phyloP scores from a whole-genome alignment of 768 basidiomycete species.

The Trametes cinnabarina region DNA sequence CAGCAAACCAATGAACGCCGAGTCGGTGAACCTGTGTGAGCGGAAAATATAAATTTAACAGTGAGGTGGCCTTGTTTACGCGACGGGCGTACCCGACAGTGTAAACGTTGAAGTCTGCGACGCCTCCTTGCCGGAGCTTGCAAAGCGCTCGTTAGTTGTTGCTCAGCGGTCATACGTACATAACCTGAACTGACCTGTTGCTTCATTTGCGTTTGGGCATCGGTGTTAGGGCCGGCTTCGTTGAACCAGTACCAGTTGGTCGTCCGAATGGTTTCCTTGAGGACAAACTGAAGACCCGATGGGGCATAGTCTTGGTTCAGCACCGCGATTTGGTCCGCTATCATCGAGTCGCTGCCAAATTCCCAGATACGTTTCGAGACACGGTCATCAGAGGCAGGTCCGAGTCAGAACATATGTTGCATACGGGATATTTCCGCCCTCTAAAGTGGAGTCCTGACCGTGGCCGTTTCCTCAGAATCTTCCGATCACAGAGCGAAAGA shows the following conservation, averaged over 20 bases:
- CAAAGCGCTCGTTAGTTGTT: no score
- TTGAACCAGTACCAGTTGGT: slow-evolving; percentile 49
- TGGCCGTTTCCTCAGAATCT: background rate
- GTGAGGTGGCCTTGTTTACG: slow-evolving; percentile 31
- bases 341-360: slow-evolving; percentile 31
- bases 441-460: slow-evolving; percentile 31
- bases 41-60: background rate
- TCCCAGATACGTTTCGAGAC: no score
- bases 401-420: slow-evolving; percentile 7
- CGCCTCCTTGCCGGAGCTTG: slow-evolving; percentile 40
- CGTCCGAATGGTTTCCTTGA: slow-evolving; percentile 42
- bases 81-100: slow-evolving; percentile 46
- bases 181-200: slow-evolving; percentile 7
- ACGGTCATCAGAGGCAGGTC: background rate
- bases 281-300: slow-evolving; percentile 40
- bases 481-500: background rate
- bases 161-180: background rate
- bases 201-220: slow-evolving; percentile 49
- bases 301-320: slow-evolving; percentile 41
- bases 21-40: background rate
- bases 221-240: slow-evolving; percentile 35
- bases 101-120: slow-evolving; percentile 47
- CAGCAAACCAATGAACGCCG: slow-evolving; percentile 37
- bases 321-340: slow-evolving; percentile 42
- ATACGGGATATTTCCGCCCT: slow-evolving; percentile 44